These are phyloP conservation scores for Nicotiana noctiflora DNA, from an alignment of 257 asterid genomes.

Conservation along the genomic window DNA sequence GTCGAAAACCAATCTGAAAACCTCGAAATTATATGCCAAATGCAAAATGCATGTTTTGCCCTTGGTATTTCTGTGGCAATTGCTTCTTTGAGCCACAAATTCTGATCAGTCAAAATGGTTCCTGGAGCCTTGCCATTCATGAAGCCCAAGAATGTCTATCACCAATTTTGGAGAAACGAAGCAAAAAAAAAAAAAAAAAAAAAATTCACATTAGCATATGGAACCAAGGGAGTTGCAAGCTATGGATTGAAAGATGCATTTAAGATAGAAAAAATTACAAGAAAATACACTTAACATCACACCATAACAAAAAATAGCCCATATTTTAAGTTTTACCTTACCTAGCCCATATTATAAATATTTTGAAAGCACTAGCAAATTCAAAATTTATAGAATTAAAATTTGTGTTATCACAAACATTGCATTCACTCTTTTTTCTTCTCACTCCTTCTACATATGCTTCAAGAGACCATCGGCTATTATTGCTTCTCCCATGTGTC, in stretches of 20 bases:
- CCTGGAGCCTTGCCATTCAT: conserved; percentile 92
- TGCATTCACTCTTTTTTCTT: too few relatives aligned
- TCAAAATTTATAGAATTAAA: too few relatives aligned
- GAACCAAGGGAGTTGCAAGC: not conserved
- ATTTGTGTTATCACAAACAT: too few relatives aligned
- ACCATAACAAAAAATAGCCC: too few relatives aligned
- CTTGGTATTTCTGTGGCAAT: conserved; percentile 76
- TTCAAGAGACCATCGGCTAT: too few relatives aligned
- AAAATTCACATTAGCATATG: not conserved
- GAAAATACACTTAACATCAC: too few relatives aligned
- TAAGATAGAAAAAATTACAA: too few relatives aligned
- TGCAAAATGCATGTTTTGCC: conserved; percentile 90
- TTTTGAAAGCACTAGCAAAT: too few relatives aligned
- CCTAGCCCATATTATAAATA: too few relatives aligned
- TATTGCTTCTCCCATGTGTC: too few relatives aligned
- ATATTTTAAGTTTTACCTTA: too few relatives aligned
- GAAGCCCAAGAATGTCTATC: conserved; percentile 76
- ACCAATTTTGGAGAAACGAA: not conserved
- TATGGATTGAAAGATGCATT: not conserved
- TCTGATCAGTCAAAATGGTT: conserved; percentile 88
- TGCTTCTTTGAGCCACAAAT: conserved; percentile 88
- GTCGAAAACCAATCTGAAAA: conserved; percentile 97
- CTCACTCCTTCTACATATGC: too few relatives aligned
- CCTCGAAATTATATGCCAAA: conserved; percentile 85
- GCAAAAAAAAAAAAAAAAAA: conserved; percentile 7